A percentile compares a stretch with the other conserved stretches of the same genome.
Evolutionary conservation across 2,329 filamentous ascomycete genomes (phyloP).

Genomic region (Hypocreales sp.): DNA sequence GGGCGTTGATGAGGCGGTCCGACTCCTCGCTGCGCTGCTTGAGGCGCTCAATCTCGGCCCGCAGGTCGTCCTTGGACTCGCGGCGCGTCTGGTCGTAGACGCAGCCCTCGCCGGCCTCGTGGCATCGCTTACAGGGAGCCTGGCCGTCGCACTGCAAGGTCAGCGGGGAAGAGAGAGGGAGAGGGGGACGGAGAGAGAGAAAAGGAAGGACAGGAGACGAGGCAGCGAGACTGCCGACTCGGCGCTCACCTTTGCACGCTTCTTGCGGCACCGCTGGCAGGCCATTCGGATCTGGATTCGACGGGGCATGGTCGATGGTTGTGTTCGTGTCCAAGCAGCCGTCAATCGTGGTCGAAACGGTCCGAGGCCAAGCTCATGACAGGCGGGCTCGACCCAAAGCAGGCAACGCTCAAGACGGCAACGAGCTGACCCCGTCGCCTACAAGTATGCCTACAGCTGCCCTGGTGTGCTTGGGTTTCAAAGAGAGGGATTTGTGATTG

Average conservation of each 20-base stretch:
- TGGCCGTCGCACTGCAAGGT: conserved; percentile 4
- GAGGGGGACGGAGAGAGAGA: too few species aligned
- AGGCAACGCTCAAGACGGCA: too few species aligned
- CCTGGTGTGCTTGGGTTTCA: too few species aligned
- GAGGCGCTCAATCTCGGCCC: conserved; percentile 9
- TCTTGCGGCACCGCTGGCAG: conserved; percentile 5
- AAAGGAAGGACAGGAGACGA: not conserved
- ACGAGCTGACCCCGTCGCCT: too few species aligned
- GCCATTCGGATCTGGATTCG: conserved; percentile 2
- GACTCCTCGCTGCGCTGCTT: conserved; percentile 2
- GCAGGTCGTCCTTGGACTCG: conserved; percentile 6
- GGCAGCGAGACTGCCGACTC: too few species aligned
- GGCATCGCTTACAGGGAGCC: conserved; percentile 3
- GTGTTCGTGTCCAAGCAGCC: too few species aligned
- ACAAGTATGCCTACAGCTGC: too few species aligned
- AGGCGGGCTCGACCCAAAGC: too few species aligned
- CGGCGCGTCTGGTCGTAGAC: conserved; percentile 2
- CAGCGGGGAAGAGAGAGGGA: too few species aligned
- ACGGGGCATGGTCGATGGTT: conserved; percentile 1
- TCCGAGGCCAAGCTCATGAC: too few species aligned
- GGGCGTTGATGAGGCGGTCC: not conserved
- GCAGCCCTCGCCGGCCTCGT: conserved; percentile 1
- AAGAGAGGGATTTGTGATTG: too few species aligned
- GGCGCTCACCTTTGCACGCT: conserved; percentile 4
- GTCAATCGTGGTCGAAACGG: too few species aligned